Conservation (phyloP, 345 rosid species). For the Psidium guajava region DNA sequence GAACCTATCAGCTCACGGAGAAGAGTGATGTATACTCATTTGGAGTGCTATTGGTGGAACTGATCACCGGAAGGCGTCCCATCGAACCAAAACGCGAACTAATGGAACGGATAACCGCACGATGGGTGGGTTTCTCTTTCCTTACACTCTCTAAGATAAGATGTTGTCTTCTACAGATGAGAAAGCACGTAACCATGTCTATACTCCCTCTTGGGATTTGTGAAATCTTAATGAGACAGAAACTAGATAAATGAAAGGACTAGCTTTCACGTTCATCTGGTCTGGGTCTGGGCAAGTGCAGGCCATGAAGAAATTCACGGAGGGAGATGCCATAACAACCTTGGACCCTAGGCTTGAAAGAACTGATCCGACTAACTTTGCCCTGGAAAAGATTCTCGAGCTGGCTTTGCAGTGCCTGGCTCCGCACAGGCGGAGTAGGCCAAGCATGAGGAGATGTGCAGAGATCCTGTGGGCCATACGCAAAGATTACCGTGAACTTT, state of each 20-base stretch:
- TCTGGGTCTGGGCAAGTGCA: conserved; percentile 16
- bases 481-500: conserved; percentile 56
- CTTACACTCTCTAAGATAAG: background rate
- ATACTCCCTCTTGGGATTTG: background rate
- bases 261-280: background rate
- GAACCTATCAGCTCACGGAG: conserved; percentile 80
- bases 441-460: conserved; percentile 72
- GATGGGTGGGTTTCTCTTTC: conserved; percentile 47
- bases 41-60: conserved; percentile 72
- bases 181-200: background rate
- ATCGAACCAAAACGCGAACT: conserved; percentile 64
- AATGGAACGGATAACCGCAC: conserved; percentile 66
- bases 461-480: conserved; percentile 87
- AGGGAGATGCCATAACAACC: conserved; percentile 42
- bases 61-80: conserved; percentile 79
- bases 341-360: conserved; percentile 68
- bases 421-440: conserved; percentile 55
- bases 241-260: background rate
- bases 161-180: background rate
- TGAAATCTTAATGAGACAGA: background rate
- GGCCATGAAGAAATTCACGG: conserved; percentile 66
- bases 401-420: conserved; percentile 71
- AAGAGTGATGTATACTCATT: conserved; percentile 95
- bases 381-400: conserved; percentile 64
- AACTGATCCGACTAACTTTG: conserved; percentile 32